Conservation (phyloP, 1,284 basidiomycete genomes). For the Leccinum subspadiceum region DNA sequence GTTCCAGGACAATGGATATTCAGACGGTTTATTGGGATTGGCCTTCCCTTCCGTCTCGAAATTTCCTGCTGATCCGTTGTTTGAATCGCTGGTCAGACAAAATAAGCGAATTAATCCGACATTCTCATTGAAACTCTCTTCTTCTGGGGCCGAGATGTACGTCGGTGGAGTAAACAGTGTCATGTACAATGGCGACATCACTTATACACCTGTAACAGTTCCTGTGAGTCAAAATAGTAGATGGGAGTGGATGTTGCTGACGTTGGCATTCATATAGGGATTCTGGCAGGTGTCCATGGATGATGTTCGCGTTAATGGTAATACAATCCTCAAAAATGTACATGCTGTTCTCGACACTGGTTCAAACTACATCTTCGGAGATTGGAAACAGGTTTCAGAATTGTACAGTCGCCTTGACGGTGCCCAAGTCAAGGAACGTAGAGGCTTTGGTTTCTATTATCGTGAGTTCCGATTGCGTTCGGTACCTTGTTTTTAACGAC, state of each 20-base stretch:
- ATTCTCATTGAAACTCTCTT: not conserved
- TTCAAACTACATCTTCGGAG: not conserved
- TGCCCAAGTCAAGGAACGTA: not conserved
- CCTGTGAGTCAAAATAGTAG: not conserved
- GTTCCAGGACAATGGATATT: not conserved
- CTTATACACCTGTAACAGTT: not conserved
- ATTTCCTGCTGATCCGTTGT: not conserved
- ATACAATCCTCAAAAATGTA: not conserved
- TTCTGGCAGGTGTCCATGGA: not conserved
- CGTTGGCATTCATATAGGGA: not conserved
- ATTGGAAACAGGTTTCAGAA: not conserved
- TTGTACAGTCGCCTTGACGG: not conserved
- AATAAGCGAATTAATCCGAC: not conserved
- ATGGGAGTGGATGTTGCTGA: not conserved
- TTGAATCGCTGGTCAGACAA: not conserved
- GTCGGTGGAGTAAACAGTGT: not conserved
- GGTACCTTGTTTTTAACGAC: not conserved
- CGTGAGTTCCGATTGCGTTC: not conserved
- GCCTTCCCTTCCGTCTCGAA: not conserved
- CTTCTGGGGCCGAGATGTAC: not conserved
- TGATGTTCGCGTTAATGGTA: not conserved
- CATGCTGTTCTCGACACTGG: not conserved
- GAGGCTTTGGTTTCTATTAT: not conserved
- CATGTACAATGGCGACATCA: not conserved
- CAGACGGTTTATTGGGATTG: not conserved